Base-by-base conservation (phyloP, 345 rosid genomes). In the Eucalyptus pauciflora region DNA sequence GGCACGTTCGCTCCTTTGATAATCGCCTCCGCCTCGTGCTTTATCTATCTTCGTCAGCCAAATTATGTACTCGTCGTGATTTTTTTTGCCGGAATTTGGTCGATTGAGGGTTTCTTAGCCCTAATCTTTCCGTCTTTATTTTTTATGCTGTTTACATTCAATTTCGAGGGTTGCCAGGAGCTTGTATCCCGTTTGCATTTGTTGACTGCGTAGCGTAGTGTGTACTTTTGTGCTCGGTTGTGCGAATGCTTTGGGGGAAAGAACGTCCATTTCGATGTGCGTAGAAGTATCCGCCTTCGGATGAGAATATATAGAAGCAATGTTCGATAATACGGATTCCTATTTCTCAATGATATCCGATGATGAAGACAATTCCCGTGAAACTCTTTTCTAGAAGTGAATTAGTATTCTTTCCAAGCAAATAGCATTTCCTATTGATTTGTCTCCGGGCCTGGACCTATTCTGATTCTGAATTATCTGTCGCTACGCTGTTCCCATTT, bases 1-100 rank as follows among this genome's bases (percentile, higher is more conserved):
- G 98, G 98, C 88, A 90, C 92, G 90, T 88, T 60, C 69, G 12
- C 87, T 81, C 20, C 43, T 80, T n/a, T 31, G 10, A 69, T 69
- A 60, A 13, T 29, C 69, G 8, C 83, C 83, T 76, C 83, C 83
- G 83, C 48, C 48, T 41, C 48, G 48, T 41, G 27, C 83, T 11
- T 76, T 41, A 2, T 29, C 5, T 41, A 41, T 22, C 83, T 37
- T 76, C 16, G 12, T 76, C 46, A 6, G 3, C 83, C 12, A 45
- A 45, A 76, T 41, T 76, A 20, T 41, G 83, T 41, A 11, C 83
- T 41, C 29, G 20, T 20, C 24, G 48, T 37, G 48, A 37, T 41
- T 76, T 76, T 20, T 41, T 76, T 76, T 7, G 58, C 48, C 83
- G 24, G 83, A 37, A 41, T 76, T 64, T 41, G 83, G 83, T 76